Evolutionary conservation across 2,329 filamentous ascomycete species (phyloP).

Genomic region (Tympanopsis confertula): DNA sequence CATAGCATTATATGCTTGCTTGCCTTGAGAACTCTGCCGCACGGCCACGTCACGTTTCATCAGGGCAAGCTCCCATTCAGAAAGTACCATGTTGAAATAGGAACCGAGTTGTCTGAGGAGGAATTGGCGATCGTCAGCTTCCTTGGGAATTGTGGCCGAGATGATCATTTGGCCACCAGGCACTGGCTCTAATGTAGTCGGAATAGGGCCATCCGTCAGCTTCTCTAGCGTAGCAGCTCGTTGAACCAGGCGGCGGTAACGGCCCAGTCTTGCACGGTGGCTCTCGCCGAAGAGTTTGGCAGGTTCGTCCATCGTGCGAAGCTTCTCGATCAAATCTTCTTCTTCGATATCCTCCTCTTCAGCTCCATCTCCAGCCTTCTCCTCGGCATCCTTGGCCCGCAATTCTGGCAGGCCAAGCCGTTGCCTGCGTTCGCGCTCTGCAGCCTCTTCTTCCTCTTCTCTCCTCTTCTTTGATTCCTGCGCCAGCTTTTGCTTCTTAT

Average conservation of each 20-base stretch:
- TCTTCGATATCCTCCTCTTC: conserved; percentile 55
- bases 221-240: conserved; percentile 30
- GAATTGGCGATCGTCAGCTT: conserved; percentile 54
- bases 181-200: conserved; percentile 70
- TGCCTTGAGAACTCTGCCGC: conserved; percentile 40
- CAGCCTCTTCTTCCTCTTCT: conserved; percentile 62
- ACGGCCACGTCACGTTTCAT: conserved; percentile 55
- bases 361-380: conserved; percentile 26
- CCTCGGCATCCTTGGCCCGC: conserved; percentile 26
- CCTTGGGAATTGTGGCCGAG: conserved; percentile 44
- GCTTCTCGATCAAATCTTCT: conserved; percentile 53
- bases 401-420: conserved; percentile 71
- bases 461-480: conserved; percentile 63
- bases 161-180: conserved; percentile 86
- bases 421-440: conserved; percentile 63
- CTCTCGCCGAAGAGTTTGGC: conserved; percentile 70
- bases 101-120: conserved; percentile 80
- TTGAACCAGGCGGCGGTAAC: conserved; percentile 53
- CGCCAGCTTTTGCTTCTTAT: conserved; percentile 70
- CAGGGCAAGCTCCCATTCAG: conserved; percentile 74
- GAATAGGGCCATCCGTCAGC: conserved; percentile 68
- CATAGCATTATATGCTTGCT: conserved; percentile 68
- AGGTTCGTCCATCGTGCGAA: conserved; percentile 66
- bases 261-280: conserved; percentile 54
- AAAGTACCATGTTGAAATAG: conserved; percentile 93